These are phyloP conservation scores for Pascua sp. DNA, from an alignment of 1,284 basidiomycete species.

Conservation along the genomic window DNA sequence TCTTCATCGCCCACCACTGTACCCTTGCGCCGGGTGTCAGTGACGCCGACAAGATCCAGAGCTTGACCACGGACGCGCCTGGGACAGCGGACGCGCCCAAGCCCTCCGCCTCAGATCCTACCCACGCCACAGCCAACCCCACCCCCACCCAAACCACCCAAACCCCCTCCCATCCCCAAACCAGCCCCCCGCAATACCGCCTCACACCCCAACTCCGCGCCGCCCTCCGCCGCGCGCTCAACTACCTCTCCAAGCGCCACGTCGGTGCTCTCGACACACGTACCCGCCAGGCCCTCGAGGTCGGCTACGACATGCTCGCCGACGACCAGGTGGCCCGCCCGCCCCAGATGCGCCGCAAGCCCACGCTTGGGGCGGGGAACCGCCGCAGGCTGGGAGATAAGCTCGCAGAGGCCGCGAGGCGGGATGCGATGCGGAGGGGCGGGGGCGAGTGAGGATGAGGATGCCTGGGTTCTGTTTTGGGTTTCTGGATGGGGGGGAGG, in stretches of 20 bases:
- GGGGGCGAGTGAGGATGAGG: not conserved
- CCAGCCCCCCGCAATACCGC: not conserved
- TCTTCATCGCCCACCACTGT: constrained; percentile 12
- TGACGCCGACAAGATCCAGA: not conserved
- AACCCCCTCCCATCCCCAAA: too few species aligned
- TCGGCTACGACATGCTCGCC: constrained; percentile 12
- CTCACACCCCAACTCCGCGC: constrained; percentile 7
- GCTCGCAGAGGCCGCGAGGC: not conserved
- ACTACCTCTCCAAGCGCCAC: constrained; percentile 9
- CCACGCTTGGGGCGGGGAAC: not conserved
- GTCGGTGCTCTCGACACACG: not conserved
- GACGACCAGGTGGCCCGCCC: constrained; percentile 10
- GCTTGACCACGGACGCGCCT: too few species aligned
- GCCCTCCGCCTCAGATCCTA: too few species aligned
- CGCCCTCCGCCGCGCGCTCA: constrained; percentile 5
- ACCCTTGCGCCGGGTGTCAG: not conserved
- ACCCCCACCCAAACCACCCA: not conserved
- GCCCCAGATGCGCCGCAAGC: not conserved
- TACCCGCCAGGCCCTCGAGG: not conserved
- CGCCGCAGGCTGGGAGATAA: not conserved
- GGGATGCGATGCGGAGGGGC: not conserved
- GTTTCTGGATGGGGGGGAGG: not conserved
- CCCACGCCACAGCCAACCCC: too few species aligned
- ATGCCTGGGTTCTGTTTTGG: not conserved
- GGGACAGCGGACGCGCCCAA: too few species aligned